phyloP scores from a whole-genome alignment of 2,329 filamentous ascomycete species.

The Byssothecium circinans region DNA sequence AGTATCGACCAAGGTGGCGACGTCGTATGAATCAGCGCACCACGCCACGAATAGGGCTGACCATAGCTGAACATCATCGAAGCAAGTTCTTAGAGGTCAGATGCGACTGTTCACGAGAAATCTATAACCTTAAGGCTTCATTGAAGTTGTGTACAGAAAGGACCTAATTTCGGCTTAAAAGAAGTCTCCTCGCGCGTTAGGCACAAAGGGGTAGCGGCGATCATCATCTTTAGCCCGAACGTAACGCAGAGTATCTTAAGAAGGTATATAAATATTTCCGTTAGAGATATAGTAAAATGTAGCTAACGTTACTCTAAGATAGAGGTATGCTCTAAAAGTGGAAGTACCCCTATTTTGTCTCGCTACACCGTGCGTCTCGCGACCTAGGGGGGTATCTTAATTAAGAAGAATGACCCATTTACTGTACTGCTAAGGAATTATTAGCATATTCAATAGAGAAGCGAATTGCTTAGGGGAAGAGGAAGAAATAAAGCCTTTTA shows the following conservation, averaged over 20 bases:
- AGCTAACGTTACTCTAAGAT: conserved; percentile 4
- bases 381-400: conserved; percentile 3
- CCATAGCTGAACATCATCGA: conserved; percentile 1
- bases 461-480: not conserved
- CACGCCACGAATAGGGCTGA: conserved; percentile 6
- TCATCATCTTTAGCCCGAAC: conserved; percentile 4
- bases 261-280: conserved; percentile 9
- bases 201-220: not conserved
- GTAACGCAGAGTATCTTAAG: conserved; percentile 4
- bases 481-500: not conserved
- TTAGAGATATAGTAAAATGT: not conserved
- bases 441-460: not conserved
- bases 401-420: not conserved
- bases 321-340: conserved; percentile 3
- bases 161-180: conserved; percentile 5
- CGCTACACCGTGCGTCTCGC: conserved; percentile 6
- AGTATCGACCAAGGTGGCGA: not conserved
- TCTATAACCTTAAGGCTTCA: not conserved
- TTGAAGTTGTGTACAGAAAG: conserved; percentile 3
- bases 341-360: conserved; percentile 8
- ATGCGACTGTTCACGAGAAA: conserved; percentile 3
- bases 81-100: conserved; percentile 3
- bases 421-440: too few relatives aligned
- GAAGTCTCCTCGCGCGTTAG: conserved; percentile 5
- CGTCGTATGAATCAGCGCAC: conserved; percentile 1